Percentiles rank a stretch among this genome's conserved stretches.
These are phyloP conservation scores for Dothideomycetes sp. DNA, from an alignment of 2,329 filamentous ascomycete species.

Conservation along the genomic window DNA sequence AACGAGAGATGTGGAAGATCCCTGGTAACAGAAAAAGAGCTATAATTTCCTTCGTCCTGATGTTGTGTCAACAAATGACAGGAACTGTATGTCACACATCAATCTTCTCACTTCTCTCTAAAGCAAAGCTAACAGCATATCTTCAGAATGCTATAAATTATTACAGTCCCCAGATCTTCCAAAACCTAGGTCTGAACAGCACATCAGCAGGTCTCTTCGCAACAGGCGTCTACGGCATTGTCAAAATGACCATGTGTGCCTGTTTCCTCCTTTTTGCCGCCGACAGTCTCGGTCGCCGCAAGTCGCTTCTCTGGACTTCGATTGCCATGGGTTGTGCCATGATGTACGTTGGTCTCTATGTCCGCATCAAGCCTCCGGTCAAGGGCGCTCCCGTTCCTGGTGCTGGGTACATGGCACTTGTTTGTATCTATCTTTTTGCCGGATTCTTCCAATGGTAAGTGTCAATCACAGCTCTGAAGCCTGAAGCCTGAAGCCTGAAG, in stretches of 20 bases:
- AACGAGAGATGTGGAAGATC: conserved; percentile 61
- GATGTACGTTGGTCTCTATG: conserved; percentile 64
- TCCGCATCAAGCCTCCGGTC: conserved; percentile 52
- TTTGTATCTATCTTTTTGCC: conserved; percentile 65
- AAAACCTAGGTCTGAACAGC: conserved; percentile 50
- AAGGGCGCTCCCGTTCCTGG: conserved; percentile 46
- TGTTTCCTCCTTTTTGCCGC: conserved; percentile 64
- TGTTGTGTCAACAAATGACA: conserved; percentile 66
- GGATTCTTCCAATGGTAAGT: conserved; percentile 56
- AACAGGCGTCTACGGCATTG: conserved; percentile 63
- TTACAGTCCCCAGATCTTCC: conserved; percentile 53
- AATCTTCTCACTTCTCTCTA: background rate
- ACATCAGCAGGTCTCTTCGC: conserved; percentile 56
- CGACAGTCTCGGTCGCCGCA: conserved; percentile 62
- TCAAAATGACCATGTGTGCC: conserved; percentile 57
- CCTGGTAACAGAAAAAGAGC: conserved; percentile 56
- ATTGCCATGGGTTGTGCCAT: conserved; percentile 48
- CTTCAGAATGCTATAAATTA: conserved; percentile 4
- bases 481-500: too few species aligned
- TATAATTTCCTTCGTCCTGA: conserved; percentile 53
- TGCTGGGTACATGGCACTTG: conserved; percentile 60
- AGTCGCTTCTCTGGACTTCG: conserved; percentile 36
- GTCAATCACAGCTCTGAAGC: too few species aligned
- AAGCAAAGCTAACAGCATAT: background rate
- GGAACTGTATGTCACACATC: conserved; percentile 39